phyloP scores from a whole-genome alignment of 2,329 filamentous ascomycete genomes.

The Neonectria sp. region DNA sequence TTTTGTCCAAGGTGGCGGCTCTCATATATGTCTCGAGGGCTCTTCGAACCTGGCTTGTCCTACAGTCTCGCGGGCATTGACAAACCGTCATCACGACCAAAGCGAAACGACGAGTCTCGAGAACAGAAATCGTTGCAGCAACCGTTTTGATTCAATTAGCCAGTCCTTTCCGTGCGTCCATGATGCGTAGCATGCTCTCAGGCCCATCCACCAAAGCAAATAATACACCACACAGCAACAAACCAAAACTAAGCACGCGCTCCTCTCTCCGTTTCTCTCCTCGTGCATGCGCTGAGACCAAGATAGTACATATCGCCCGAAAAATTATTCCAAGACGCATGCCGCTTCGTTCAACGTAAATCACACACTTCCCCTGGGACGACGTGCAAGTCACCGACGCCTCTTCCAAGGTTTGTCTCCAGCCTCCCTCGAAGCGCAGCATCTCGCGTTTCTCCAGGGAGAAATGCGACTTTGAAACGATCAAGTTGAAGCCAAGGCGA shows the following conservation, averaged over 20 bases:
- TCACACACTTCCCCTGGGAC: neutral
- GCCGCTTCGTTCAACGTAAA: neutral
- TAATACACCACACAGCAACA: constrained; percentile 18
- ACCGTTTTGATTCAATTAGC: constrained; percentile 24
- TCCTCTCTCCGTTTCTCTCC: neutral
- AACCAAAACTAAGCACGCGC: constrained; percentile 16
- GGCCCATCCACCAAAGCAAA: constrained; percentile 20
- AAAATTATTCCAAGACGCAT: constrained; percentile 9
- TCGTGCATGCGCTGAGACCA: neutral
- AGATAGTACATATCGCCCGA: neutral
- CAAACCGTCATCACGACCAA: neutral
- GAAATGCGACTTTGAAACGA: constrained; percentile 12
- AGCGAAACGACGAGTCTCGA: neutral
- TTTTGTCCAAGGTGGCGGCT: too few species aligned
- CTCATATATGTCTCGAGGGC: neutral
- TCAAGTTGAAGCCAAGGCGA: constrained; percentile 30
- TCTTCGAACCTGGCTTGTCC: neutral
- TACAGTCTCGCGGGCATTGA: neutral
- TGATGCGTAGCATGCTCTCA: constrained; percentile 13
- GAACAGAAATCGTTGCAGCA: neutral
- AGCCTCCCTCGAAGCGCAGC: constrained; percentile 12
- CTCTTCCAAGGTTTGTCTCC: constrained; percentile 7
- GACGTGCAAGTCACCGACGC: constrained; percentile 13
- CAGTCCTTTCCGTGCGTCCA: constrained; percentile 13
- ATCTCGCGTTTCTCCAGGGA: constrained; percentile 11